A percentile compares a stretch with the other conserved stretches of the same genome.
Evolutionary conservation across 257 asterid genomes (phyloP).

Genomic region (Plantago ovata): DNA sequence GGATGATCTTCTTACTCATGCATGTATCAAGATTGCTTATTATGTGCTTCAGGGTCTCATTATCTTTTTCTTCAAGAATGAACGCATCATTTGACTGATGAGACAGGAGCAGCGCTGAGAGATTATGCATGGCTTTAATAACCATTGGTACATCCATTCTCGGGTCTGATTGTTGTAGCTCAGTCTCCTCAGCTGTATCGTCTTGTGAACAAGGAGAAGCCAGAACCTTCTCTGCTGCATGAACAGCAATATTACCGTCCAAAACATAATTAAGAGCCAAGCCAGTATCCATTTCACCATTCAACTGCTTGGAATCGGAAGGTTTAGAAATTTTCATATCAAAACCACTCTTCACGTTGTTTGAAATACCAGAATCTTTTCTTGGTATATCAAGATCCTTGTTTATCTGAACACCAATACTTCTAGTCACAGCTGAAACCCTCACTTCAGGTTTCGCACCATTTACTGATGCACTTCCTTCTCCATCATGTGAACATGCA

Average conservation of each 20-base stretch:
- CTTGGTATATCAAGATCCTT: constrained; percentile 30
- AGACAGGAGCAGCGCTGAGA: constrained; percentile 58
- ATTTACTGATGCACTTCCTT: constrained; percentile 25
- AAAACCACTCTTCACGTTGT: constrained; percentile 27
- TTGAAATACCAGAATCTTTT: constrained; percentile 27
- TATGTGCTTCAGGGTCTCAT: constrained; percentile 41
- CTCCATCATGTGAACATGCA: constrained; percentile 34
- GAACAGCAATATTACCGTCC: constrained; percentile 68
- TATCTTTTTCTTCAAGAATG: constrained; percentile 44
- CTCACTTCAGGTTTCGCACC: constrained; percentile 24
- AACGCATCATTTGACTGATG: constrained; percentile 38
- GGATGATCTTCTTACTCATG: constrained; percentile 35
- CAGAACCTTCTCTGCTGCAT: constrained; percentile 77
- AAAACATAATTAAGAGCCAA: constrained; percentile 40
- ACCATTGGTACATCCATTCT: constrained; percentile 45
- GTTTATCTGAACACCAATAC: constrained; percentile 31
- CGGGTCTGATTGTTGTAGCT: constrained; percentile 27
- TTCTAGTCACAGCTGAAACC: constrained; percentile 23
- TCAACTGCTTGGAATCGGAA: constrained; percentile 26
- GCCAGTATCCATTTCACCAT: constrained; percentile 32
- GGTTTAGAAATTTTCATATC: constrained; percentile 29
- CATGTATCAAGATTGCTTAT: constrained; percentile 52
- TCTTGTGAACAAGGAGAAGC: constrained; percentile 75
- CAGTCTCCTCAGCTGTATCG: constrained; percentile 34
- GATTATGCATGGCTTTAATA: constrained; percentile 48